Evolutionary conservation across 768 basidiomycete genomes (phyloP).

Genomic region (Tricholoma sp.): DNA sequence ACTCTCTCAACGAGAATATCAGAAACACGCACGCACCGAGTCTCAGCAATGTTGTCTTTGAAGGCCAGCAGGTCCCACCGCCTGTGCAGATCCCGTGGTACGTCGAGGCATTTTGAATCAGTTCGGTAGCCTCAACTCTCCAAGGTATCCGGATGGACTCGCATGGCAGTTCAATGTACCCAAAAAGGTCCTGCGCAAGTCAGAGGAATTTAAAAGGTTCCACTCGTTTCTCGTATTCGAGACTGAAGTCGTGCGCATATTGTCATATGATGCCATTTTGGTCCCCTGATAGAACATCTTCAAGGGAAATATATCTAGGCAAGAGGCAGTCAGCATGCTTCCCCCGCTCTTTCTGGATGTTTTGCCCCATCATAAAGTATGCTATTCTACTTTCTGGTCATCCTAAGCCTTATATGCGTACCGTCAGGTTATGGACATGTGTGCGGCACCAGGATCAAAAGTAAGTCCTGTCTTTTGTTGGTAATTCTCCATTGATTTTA

Average conservation of each 20-base stretch:
- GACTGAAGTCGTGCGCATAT: conserved; percentile 80
- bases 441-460: conserved; percentile 97
- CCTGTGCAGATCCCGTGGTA: conserved; percentile 87
- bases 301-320: conserved; percentile 91
- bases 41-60: conserved; percentile 67
- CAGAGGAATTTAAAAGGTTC: conserved; percentile 88
- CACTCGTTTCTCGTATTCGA: conserved; percentile 96
- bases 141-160: conserved; percentile 89
- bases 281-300: not conserved
- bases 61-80: conserved; percentile 69
- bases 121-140: conserved; percentile 7
- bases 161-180: conserved; percentile 96
- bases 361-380: conserved; percentile 81
- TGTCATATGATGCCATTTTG: not conserved
- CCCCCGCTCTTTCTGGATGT: conserved; percentile 94
- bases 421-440: conserved; percentile 86
- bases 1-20: conserved; percentile 77
- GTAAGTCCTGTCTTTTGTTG: conserved; percentile 30
- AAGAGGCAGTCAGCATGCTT: conserved; percentile 99
- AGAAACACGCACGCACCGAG: conserved; percentile 73
- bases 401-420: not conserved
- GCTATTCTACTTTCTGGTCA: conserved; percentile 15
- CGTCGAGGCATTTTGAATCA: conserved; percentile 10
- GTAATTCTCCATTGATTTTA: not conserved
- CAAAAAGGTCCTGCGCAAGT: conserved; percentile 83